Percentiles rank a stretch among this genome's conserved stretches.
These are phyloP conservation scores for Pyricularia grisea DNA, from an alignment of 2,329 filamentous ascomycete genomes.

Conservation along the genomic window DNA sequence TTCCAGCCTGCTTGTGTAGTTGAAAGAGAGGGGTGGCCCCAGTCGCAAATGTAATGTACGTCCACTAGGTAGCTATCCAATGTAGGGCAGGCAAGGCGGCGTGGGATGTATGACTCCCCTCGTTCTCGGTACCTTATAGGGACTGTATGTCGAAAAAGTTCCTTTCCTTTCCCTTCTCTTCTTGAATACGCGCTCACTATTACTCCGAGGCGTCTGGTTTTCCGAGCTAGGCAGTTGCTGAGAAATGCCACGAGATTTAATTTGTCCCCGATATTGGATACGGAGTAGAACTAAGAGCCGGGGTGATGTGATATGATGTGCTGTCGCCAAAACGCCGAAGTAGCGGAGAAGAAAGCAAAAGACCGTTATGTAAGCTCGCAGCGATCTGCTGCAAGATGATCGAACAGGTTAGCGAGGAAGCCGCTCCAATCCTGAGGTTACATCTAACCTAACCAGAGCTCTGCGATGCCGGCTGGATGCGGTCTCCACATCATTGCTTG, in stretches of 20 bases:
- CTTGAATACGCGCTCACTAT: not conserved
- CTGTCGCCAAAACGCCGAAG: not conserved
- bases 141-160: not conserved
- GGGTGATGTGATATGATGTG: not conserved
- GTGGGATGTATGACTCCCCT: not conserved
- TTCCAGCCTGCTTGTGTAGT: not conserved
- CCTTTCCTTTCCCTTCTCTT: not conserved
- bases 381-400: slow-evolving; percentile 1
- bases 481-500: not conserved
- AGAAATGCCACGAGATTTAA: slow-evolving; percentile 7
- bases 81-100: not conserved
- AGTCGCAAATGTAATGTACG: not conserved
- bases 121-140: not conserved
- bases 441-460: not conserved
- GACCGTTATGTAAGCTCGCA: not conserved
- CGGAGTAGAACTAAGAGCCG: not conserved
- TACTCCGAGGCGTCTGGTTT: slow-evolving; percentile 6
- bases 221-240: slow-evolving; percentile 15
- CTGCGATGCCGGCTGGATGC: not conserved
- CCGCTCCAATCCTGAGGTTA: not conserved
- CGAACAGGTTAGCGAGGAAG: not conserved
- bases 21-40: not conserved
- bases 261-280: slow-evolving; percentile 12
- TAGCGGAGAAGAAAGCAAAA: not conserved
- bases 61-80: not conserved